phyloP scores from a whole-genome alignment of 768 basidiomycete genomes.

The Amanita polypyramis region DNA sequence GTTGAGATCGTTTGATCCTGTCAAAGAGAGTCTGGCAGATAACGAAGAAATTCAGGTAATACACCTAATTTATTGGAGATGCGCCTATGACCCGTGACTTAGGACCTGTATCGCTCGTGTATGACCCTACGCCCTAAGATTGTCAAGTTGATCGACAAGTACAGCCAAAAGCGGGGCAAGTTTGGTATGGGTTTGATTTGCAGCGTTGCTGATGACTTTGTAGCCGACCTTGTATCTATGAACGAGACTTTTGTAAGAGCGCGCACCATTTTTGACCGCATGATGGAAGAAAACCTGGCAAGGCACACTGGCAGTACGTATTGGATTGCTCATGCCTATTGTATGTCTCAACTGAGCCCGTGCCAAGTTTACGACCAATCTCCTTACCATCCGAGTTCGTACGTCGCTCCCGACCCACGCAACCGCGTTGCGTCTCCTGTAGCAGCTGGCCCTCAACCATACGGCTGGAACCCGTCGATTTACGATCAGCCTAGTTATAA shows the following conservation, averaged over 20 bases:
- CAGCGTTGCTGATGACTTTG: conserved; percentile 17
- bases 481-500: conserved; percentile 37
- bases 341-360: conserved; percentile 6
- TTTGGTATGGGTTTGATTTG: conserved; percentile 3
- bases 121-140: conserved; percentile 92
- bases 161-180: conserved; percentile 80
- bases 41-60: conserved; percentile 80
- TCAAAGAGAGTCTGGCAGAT: conserved; percentile 78
- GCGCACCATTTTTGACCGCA: conserved; percentile 79
- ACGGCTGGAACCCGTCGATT: conserved; percentile 38
- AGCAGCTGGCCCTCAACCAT: conserved; percentile 21
- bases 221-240: conserved; percentile 91
- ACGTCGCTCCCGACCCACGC: not conserved
- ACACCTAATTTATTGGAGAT: conserved; percentile 7
- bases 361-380: conserved; percentile 47
- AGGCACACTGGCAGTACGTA: conserved; percentile 52
- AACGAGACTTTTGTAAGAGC: conserved; percentile 90
- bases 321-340: not conserved
- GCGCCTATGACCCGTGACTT: not conserved
- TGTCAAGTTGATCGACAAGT: conserved; percentile 93
- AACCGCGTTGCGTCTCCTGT: not conserved
- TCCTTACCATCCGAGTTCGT: conserved; percentile 15
- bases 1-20: conserved; percentile 63
- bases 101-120: conserved; percentile 86
- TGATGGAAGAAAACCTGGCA: conserved; percentile 87